These are phyloP conservation scores for Hypoxylon perforatum DNA, from an alignment of 495 filamentous ascomycete genomes.

Conservation along the genomic window DNA sequence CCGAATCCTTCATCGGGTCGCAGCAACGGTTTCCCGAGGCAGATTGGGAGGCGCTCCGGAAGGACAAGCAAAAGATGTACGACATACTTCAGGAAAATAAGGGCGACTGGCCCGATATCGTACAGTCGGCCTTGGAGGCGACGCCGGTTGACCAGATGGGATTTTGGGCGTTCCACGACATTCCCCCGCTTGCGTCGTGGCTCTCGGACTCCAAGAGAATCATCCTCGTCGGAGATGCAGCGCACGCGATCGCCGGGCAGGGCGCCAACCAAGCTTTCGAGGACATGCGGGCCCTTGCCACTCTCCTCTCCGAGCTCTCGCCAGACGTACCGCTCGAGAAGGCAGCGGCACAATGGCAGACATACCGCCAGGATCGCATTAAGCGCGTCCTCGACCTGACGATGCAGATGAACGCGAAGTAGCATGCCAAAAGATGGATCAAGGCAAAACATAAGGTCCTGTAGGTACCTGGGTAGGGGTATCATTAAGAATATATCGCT, in stretches of 20 bases:
- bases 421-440: too few relatives aligned
- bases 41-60: conserved; percentile 35
- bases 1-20: conserved; percentile 56
- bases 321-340: conserved; percentile 15
- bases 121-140: conserved; percentile 28
- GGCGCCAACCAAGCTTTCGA: conserved; percentile 49
- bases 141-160: conserved; percentile 16
- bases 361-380: conserved; percentile 31
- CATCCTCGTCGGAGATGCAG: conserved; percentile 56
- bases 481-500: too few relatives aligned
- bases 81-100: conserved; percentile 37
- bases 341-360: too few relatives aligned
- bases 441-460: too few relatives aligned
- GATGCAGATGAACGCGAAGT: conserved; percentile 32
- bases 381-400: conserved; percentile 36
- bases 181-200: conserved; percentile 45
- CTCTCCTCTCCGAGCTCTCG: conserved; percentile 29
- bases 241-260: conserved; percentile 55
- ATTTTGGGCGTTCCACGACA: conserved; percentile 33
- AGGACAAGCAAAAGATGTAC: conserved; percentile 38
- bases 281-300: conserved; percentile 44
- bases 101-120: conserved; percentile 33
- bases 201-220: conserved; percentile 41
- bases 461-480: too few relatives aligned
- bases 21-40: conserved; percentile 44